Base-by-base conservation (phyloP, 148 eudicot species). In the Rhododendron ferrugineum region DNA sequence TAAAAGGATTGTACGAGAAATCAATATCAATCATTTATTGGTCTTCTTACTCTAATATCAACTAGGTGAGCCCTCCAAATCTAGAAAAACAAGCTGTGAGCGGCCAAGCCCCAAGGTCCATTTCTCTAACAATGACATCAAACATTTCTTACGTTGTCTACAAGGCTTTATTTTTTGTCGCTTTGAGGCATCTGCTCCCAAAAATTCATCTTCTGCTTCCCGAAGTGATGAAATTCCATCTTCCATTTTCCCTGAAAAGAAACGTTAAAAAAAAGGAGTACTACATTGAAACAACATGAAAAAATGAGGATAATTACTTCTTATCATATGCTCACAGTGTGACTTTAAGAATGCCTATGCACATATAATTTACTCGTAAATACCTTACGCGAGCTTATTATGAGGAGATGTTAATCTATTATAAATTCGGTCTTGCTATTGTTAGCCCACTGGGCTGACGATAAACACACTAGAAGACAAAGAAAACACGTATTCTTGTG, bases 111-210 rank as follows among this genome's bases (percentile, higher is more conserved):
- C 66, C 56, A 76, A 58, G 32, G 54, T 56, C 56, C 8, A n/a
- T 44, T 46, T 52, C 76, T 30, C 60, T 50, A 56, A 83, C 22
- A 78, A 14, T 40, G 72, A 46, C 32, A 72, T 82, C 13, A 74
- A 70, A 18, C 42, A 22, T 87, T 37, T 75, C 95, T 91, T 92
- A 93, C 95, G 96, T 86, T 26, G 82, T 52, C 90, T 90, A 26
- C 81, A 90, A n/a, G 92, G 83, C 85, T 87, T 94, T 73, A 32
- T 88, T 85, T 83, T 89, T 76, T 86, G 84, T 85, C 77, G 58
- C 66, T 86, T 82, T 10, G 84, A 13, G 77, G 37, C 79, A 84
- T 85, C 83, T 62, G 56, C 70, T 56, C 28, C 88, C 32, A 78
- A 42, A 52, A 87, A 82, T n/a, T 86, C 85, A 66, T 83, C 85